Evolutionary conservation across 208 protist species (phyloP).

Genomic region (Angomonas deanei): DNA sequence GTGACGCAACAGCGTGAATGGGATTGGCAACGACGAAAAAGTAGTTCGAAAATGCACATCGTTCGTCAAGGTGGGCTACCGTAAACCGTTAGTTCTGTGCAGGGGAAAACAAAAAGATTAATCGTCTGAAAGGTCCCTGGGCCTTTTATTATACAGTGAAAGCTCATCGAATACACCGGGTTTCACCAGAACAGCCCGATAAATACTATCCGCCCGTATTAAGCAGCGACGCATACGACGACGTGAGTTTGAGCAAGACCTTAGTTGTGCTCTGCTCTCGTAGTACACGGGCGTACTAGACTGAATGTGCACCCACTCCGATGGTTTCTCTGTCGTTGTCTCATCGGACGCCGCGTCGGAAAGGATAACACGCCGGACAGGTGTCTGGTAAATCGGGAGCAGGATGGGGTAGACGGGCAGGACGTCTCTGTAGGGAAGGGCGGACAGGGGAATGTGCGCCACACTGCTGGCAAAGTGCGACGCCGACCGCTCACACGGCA

Average conservation of each 20-base stretch:
- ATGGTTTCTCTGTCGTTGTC: neutral
- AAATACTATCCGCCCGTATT: neutral
- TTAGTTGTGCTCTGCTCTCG: neutral
- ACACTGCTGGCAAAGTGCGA: neutral
- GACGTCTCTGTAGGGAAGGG: neutral
- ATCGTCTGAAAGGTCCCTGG: neutral
- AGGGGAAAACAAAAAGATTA: neutral
- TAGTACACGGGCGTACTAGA: neutral
- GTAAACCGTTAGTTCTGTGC: neutral
- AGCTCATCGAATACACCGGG: neutral
- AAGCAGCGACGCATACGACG: neutral
- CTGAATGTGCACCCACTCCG: neutral
- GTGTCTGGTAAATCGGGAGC: neutral
- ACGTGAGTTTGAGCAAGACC: neutral
- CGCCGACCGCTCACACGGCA: neutral
- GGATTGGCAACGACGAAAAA: neutral
- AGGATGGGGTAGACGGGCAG: neutral
- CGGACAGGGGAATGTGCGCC: neutral
- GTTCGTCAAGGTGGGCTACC: neutral
- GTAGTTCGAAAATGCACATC: neutral
- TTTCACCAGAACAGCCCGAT: neutral
- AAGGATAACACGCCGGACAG: neutral
- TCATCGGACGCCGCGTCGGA: neutral
- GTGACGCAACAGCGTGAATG: too few relatives aligned
- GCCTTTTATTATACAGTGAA: neutral